phyloP scores from a whole-genome alignment of 768 basidiomycete species.

The Mycena galopus region DNA sequence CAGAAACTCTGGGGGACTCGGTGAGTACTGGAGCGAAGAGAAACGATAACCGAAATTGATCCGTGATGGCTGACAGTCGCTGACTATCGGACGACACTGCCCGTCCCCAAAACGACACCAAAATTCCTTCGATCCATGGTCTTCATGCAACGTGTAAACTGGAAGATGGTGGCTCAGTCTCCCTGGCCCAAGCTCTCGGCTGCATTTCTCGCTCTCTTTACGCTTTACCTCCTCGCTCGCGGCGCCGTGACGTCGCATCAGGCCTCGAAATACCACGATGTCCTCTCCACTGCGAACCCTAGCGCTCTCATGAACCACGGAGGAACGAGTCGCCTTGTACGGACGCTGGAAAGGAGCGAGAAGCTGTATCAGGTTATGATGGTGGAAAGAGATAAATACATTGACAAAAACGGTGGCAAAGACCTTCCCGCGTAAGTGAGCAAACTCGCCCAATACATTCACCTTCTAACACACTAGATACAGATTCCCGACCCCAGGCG shows the following conservation, averaged over 20 bases:
- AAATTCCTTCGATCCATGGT: background rate
- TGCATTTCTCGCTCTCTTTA: constrained; percentile 13
- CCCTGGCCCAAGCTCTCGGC: constrained; percentile 28
- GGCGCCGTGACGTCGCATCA: background rate
- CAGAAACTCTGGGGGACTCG: no score
- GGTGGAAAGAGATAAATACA: constrained; percentile 21
- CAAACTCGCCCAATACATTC: background rate
- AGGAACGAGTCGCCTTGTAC: constrained; percentile 17
- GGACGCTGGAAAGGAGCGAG: constrained; percentile 28
- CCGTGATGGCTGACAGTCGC: background rate
- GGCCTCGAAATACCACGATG: constrained; percentile 20
- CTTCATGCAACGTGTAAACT: constrained; percentile 22
- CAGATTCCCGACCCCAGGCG: constrained; percentile 21
- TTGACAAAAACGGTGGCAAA: constrained; percentile 15
- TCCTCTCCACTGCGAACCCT: constrained; percentile 1
- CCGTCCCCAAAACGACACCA: no score
- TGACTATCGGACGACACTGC: no score
- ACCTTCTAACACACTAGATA: background rate
- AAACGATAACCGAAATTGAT: background rate
- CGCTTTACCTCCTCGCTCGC: constrained; percentile 23
- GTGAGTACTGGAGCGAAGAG: no score
- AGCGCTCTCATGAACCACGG: background rate
- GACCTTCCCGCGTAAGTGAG: constrained; percentile 19
- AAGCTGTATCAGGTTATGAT: constrained; percentile 21
- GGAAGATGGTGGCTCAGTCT: background rate